Evolutionary conservation across 805 yeast genomes (phyloP).

Genomic region (Wickerhamomyces xylosicus): DNA sequence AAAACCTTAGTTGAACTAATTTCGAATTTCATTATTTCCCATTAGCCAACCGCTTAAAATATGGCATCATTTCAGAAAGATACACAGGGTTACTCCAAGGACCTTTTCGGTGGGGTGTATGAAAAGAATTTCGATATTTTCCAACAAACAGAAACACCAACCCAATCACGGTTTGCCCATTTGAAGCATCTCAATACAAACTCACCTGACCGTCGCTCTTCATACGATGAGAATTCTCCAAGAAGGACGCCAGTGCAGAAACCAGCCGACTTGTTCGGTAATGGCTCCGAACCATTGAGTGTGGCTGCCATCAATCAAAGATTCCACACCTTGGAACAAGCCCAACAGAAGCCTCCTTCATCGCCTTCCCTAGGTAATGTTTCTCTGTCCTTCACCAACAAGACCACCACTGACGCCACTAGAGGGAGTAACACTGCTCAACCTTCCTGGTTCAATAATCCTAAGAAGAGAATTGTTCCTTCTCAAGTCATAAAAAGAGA

Average conservation of each 20-base stretch:
- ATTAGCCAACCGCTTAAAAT: no score
- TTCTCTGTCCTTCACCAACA: background rate
- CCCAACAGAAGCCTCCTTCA: background rate
- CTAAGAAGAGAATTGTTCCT: slow-evolving; percentile 38
- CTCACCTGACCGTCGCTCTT: slow-evolving; percentile 10
- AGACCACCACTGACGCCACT: background rate
- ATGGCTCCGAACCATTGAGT: slow-evolving; percentile 13
- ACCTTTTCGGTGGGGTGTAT: slow-evolving; percentile 16
- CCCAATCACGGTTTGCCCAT: slow-evolving; percentile 14
- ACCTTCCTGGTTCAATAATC: slow-evolving; percentile 29
- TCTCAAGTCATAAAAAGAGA: slow-evolving; percentile 34
- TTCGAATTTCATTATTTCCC: no score
- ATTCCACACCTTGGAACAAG: slow-evolving; percentile 5
- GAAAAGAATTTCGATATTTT: slow-evolving; percentile 16
- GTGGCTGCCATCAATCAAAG: slow-evolving; percentile 16
- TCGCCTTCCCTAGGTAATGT: no score
- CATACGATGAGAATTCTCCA: slow-evolving; percentile 15
- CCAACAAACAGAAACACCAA: slow-evolving; percentile 8
- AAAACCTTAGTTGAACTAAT: no score
- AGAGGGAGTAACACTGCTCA: slow-evolving; percentile 3
- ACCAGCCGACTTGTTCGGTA: slow-evolving; percentile 10
- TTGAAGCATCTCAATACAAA: slow-evolving; percentile 10
- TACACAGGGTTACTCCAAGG: slow-evolving; percentile 14
- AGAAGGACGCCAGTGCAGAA: slow-evolving; percentile 19
- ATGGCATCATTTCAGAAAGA: slow-evolving; percentile 12